Base-by-base conservation (phyloP, 768 basidiomycete genomes). In the Xerocomellus chrysenteron region DNA sequence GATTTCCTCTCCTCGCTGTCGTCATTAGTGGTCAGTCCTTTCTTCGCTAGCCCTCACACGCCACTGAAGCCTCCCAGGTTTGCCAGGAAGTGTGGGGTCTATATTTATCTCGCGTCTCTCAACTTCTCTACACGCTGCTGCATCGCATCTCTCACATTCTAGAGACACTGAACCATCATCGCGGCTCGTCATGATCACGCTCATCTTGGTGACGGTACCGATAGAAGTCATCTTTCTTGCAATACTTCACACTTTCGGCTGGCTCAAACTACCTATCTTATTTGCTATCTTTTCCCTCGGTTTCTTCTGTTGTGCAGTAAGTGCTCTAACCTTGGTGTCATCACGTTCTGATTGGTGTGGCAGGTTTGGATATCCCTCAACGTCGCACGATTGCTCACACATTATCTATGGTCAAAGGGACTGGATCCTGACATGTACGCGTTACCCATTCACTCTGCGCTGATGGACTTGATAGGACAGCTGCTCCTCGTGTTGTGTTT, bases 391-490 rank as follows among this genome's bases (percentile, higher is more conserved):
- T 63, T 67, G 12, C 76, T 94, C 47, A 94, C 93, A 2, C 73
- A 82, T 43, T 85, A 83, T 67, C 80, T 97, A 28, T 96, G 94
- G 93, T 80, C 81, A 1, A 83, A 77, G 53, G 77, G 82, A 12
- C 77, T 85, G 28, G 94, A 98, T 68, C 94, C 94, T 6, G 94
- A 98, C 69, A 86, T 90, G 74, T 95, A 96, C 68, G 93, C 93
- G 2, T 75, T 98, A n/a, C 94, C 28, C 6, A 82, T 96, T 28
- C 94, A 96, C 61, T 93, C 91, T 12, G 91, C 94, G 1, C 67
- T 92, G 42, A 87, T 94, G 79, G 92, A 95, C 69, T 82, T 96
- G 50, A 73, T 90, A 33, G 92, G 92, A 16, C 90, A 94, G 68
- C 68, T 88, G 21, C 75, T 96, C 9, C 81, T 98, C 10, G 92